phyloP scores from a whole-genome alignment of 2,329 filamentous ascomycete genomes.

The Raffaelea albimanens region DNA sequence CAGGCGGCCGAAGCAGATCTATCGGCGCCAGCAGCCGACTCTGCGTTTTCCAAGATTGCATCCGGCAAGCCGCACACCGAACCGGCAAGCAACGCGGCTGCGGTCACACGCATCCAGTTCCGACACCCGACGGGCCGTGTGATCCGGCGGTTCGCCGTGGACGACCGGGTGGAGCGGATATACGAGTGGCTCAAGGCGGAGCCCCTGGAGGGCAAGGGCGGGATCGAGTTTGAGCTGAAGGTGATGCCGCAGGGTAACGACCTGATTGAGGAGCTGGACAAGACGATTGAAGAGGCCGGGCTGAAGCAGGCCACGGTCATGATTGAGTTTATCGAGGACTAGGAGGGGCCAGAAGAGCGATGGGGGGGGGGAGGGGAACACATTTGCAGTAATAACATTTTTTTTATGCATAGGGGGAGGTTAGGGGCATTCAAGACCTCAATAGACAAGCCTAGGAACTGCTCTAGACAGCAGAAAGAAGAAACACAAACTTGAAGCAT shows the following conservation, averaged over 20 bases:
- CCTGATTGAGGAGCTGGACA: constrained; percentile 64
- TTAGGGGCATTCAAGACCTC: too few species aligned
- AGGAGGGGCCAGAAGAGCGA: background rate
- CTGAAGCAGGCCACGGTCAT: constrained; percentile 91
- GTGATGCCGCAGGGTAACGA: constrained; percentile 71
- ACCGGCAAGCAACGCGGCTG: constrained; percentile 54
- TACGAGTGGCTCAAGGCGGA: constrained; percentile 97
- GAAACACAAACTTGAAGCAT: too few species aligned
- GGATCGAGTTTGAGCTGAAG: constrained; percentile 77
- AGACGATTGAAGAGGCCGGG: constrained; percentile 69
- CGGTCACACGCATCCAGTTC: constrained; percentile 86
- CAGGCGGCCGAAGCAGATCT: constrained; percentile 19
- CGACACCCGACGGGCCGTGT: constrained; percentile 74
- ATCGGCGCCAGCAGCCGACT: constrained; percentile 17
- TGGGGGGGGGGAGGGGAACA: background rate
- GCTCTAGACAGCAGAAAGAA: too few species aligned
- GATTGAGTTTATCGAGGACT: constrained; percentile 69
- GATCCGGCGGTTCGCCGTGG: constrained; percentile 72
- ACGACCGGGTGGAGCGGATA: constrained; percentile 70
- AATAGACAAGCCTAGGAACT: too few species aligned
- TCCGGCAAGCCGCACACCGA: constrained; percentile 66
- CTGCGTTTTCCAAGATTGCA: constrained; percentile 61
- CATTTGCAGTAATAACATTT: background rate
- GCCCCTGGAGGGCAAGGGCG: constrained; percentile 68
- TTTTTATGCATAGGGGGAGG: too few species aligned